These are phyloP conservation scores for Cordyceps fumosorosea DNA, from an alignment of 2,329 filamentous ascomycete species.

Conservation along the genomic window DNA sequence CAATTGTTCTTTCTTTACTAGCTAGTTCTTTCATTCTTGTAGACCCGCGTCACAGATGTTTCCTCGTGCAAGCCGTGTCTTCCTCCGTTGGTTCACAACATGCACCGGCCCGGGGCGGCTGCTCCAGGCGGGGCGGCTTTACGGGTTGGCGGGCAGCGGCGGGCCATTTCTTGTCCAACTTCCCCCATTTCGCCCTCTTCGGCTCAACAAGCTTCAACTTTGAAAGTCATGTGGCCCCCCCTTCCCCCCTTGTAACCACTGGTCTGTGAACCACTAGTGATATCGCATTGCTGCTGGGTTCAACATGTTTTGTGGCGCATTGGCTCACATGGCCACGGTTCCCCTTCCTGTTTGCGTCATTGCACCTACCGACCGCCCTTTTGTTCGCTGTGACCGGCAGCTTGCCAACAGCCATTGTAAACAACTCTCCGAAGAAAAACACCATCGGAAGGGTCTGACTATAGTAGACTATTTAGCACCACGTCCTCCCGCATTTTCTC, in stretches of 20 bases:
- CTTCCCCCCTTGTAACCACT: not conserved
- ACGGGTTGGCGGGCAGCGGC: constrained; percentile 6
- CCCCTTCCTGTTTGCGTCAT: not conserved
- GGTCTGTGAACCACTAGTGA: not conserved
- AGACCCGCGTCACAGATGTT: too few relatives aligned
- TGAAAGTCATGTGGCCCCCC: not conserved
- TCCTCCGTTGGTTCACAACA: not conserved
- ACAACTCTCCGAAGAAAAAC: too few relatives aligned
- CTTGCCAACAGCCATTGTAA: not conserved
- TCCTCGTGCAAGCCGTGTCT: not conserved
- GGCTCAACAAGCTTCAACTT: not conserved
- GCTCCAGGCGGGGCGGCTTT: constrained; percentile 3
- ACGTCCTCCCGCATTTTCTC: too few relatives aligned
- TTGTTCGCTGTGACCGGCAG: not conserved
- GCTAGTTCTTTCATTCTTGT: not conserved
- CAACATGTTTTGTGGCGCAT: not conserved
- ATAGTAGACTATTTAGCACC: too few relatives aligned
- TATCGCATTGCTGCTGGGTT: not conserved
- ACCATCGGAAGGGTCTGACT: too few relatives aligned
- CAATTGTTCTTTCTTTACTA: not conserved
- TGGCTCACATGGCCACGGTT: not conserved
- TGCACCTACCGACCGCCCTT: not conserved
- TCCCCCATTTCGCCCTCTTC: not conserved
- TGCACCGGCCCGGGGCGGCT: constrained; percentile 7
- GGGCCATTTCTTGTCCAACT: not conserved